phyloP scores from a whole-genome alignment of 169 alveolate species.

The Babesia bovis region DNA sequence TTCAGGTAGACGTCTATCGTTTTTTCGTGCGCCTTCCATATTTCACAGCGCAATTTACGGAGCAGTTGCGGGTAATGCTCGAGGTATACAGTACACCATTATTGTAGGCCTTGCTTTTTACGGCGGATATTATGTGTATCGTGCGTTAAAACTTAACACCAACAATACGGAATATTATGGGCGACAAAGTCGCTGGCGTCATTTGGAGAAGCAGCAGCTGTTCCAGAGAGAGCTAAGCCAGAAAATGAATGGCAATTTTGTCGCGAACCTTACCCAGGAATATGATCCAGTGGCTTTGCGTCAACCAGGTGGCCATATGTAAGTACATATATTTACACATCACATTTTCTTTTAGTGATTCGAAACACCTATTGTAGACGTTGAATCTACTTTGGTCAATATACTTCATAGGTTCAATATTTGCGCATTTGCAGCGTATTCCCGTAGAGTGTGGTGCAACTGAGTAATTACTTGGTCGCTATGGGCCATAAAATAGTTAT shows the following conservation, averaged over 20 bases:
- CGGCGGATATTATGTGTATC: conserved; percentile 59
- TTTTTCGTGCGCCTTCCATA: conserved; percentile 34
- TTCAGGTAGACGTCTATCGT: background rate
- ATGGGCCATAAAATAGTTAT: too few species aligned
- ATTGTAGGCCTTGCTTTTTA: conserved; percentile 47
- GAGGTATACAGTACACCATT: background rate
- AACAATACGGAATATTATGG: conserved; percentile 65
- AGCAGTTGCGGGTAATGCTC: conserved; percentile 42
- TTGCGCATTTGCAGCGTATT: background rate
- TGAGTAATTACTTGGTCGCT: too few species aligned
- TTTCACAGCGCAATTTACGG: conserved; percentile 62
- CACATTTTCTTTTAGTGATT: conserved; percentile 20
- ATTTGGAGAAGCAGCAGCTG: conserved; percentile 72
- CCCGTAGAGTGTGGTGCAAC: too few species aligned
- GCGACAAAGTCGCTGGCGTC: conserved; percentile 70
- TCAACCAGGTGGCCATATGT: conserved; percentile 63
- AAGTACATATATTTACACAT: background rate
- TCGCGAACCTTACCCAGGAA: conserved; percentile 62
- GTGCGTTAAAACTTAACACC: conserved; percentile 45
- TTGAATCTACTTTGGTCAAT: background rate
- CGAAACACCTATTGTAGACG: conserved; percentile 24
- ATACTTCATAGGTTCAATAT: background rate
- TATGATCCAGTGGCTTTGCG: conserved; percentile 74
- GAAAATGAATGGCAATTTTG: conserved; percentile 55
- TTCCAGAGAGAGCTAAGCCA: conserved; percentile 61